phyloP scores from a whole-genome alignment of 2,329 filamentous ascomycete species.

The Aspergillus spinulosporus region DNA sequence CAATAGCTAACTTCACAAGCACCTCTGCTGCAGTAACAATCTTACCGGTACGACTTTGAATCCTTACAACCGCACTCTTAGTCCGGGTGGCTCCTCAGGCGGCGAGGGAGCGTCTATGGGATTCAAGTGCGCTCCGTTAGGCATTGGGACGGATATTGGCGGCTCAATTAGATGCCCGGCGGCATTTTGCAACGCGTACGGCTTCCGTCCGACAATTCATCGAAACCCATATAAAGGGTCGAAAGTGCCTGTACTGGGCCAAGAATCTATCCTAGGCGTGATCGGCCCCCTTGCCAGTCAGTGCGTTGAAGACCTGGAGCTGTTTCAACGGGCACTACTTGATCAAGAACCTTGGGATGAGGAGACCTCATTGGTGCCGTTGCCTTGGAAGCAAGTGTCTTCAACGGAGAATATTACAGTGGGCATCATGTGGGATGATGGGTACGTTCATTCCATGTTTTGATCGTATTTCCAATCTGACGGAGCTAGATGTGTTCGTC shows the following conservation, averaged over 20 bases:
- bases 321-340: conserved; percentile 42
- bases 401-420: conserved; percentile 40
- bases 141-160: not conserved
- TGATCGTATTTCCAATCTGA: not conserved
- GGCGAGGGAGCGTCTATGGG: not conserved
- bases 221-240: not conserved
- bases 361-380: conserved; percentile 43
- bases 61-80: not conserved
- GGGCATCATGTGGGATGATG: conserved; percentile 66
- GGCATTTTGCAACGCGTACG: not conserved
- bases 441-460: conserved; percentile 27
- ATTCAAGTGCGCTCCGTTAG: not conserved
- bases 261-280: conserved; percentile 35
- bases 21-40: not conserved
- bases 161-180: not conserved
- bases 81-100: not conserved
- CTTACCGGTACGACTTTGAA: not conserved
- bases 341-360: conserved; percentile 45
- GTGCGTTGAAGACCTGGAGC: conserved; percentile 35
- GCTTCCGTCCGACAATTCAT: not conserved
- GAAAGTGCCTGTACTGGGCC: not conserved
- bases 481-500: conserved; percentile 53
- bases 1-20: not conserved
- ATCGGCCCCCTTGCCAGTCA: conserved; percentile 32
- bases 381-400: conserved; percentile 42